Percentiles rank a stretch among this genome's conserved stretches.
Conservation (phyloP, 2,329 filamentous ascomycete genomes). For the Curvularia lunata region DNA sequence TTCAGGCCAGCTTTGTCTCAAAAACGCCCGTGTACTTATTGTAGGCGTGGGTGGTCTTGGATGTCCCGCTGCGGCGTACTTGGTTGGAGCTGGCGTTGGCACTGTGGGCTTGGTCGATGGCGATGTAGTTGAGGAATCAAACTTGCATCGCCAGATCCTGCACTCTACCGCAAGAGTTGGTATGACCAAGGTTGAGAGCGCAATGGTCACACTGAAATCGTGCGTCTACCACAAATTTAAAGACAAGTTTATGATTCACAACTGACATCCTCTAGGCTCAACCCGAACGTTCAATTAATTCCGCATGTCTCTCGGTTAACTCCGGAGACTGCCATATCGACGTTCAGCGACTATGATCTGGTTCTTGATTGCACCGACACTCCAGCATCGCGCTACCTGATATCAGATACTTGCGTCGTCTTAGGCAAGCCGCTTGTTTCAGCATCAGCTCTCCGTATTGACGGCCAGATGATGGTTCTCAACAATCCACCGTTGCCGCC, state of each 20-base stretch:
- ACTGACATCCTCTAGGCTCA: constrained; percentile 62
- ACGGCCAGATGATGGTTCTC: constrained; percentile 87
- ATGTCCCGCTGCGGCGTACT: constrained; percentile 90
- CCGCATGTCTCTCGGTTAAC: constrained; percentile 70
- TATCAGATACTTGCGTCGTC: constrained; percentile 87
- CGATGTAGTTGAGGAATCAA: constrained; percentile 85
- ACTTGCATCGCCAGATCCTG: constrained; percentile 89
- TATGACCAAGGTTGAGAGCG: constrained; percentile 80
- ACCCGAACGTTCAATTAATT: constrained; percentile 71
- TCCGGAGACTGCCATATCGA: constrained; percentile 68
- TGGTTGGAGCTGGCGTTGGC: constrained; percentile 87
- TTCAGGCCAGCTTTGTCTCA: constrained; percentile 76
- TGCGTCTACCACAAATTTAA: constrained; percentile 38
- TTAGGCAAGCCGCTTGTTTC: constrained; percentile 81
- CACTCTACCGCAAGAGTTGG: constrained; percentile 76
- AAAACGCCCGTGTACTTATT: constrained; percentile 73
- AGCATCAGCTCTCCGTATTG: constrained; percentile 84
- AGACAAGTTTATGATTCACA: not conserved
- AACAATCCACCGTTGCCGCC: constrained; percentile 75
- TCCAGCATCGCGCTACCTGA: constrained; percentile 86
- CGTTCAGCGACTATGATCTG: constrained; percentile 76
- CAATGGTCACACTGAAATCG: constrained; percentile 52
- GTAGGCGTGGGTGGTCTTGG: constrained; percentile 89
- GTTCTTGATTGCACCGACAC: constrained; percentile 96
- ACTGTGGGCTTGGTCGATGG: constrained; percentile 85